A percentile compares a stretch with the other conserved stretches of the same genome.
Conservation (phyloP, 371 early-diverging fungal species). For the Parasitella parasitica region DNA sequence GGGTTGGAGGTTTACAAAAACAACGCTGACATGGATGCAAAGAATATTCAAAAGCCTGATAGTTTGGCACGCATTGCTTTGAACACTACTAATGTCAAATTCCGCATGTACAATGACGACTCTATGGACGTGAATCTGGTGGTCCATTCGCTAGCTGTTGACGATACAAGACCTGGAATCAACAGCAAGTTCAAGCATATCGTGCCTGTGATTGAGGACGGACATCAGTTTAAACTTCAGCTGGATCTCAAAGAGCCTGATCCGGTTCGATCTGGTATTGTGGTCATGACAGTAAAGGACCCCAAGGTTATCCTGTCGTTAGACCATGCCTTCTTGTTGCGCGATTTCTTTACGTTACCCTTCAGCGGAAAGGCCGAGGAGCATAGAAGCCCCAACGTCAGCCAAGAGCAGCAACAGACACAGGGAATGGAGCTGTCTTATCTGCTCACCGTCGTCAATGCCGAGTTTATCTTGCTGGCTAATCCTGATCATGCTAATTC, state of each 20-base stretch:
- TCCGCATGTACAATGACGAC: constrained; percentile 58
- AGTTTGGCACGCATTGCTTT: constrained; percentile 49
- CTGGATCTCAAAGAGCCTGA: constrained; percentile 42
- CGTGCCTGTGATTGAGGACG: constrained; percentile 55
- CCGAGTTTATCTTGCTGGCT: constrained; percentile 88
- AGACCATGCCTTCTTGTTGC: constrained; percentile 78
- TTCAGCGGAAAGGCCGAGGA: constrained; percentile 21
- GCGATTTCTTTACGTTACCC: constrained; percentile 71
- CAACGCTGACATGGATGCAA: neutral
- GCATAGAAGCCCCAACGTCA: neutral
- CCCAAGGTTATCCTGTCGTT: constrained; percentile 84
- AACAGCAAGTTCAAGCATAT: constrained; percentile 85
- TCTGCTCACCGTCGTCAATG: constrained; percentile 77
- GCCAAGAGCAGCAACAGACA: constrained; percentile 1
- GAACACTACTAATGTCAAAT: constrained; percentile 56
- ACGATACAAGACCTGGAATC: constrained; percentile 79
- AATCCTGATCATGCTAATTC: constrained; percentile 71
- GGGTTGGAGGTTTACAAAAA: constrained; percentile 34
- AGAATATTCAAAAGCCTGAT: constrained; percentile 16
- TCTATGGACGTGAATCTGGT: constrained; percentile 70
- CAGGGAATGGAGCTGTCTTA: constrained; percentile 51
- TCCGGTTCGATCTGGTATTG: constrained; percentile 46
- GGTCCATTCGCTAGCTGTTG: constrained; percentile 70
- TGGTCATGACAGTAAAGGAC: constrained; percentile 75
- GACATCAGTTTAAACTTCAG: constrained; percentile 44